Percentiles rank a stretch among this genome's conserved stretches.
Conservation (phyloP, 345 rosid genomes). For the Passiflora organensis region DNA sequence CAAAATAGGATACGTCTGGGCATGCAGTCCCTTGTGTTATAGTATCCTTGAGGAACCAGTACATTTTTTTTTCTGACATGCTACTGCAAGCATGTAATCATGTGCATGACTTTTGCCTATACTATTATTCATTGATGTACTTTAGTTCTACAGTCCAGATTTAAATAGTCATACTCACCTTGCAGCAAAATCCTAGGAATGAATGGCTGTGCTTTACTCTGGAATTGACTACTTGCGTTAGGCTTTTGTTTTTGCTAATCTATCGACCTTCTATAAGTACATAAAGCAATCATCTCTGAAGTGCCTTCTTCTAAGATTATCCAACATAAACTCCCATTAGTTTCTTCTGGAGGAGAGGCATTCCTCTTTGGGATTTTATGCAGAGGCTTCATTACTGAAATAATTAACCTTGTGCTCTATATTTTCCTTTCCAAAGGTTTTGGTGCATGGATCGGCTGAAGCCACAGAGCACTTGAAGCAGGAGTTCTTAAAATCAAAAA, state of each 20-base stretch:
- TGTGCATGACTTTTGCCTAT: conserved; percentile 8
- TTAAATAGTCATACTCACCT: not conserved
- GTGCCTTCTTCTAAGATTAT: not conserved
- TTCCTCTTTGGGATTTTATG: not conserved
- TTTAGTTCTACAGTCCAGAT: not conserved
- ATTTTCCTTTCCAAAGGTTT: conserved; percentile 46
- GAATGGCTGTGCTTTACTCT: not conserved
- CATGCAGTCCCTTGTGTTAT: not conserved
- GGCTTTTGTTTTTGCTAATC: not conserved
- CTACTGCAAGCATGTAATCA: not conserved
- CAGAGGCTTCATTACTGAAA: not conserved
- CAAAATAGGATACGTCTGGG: not conserved
- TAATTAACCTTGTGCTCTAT: not conserved
- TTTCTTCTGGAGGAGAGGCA: not conserved
- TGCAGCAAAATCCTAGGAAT: not conserved
- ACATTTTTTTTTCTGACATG: conserved; percentile 2
- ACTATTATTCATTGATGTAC: not conserved
- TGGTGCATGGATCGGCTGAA: conserved; percentile 97
- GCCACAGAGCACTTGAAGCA: conserved; percentile 97
- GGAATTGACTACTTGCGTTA: not conserved
- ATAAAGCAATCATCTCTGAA: not conserved
- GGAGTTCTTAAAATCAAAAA: conserved; percentile 58
- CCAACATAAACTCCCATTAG: not conserved
- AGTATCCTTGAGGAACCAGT: conserved; percentile 1
- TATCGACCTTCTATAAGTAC: not conserved